Conservation (phyloP, 73 alveolate genomes). For the Uronychia setigera region DNA sequence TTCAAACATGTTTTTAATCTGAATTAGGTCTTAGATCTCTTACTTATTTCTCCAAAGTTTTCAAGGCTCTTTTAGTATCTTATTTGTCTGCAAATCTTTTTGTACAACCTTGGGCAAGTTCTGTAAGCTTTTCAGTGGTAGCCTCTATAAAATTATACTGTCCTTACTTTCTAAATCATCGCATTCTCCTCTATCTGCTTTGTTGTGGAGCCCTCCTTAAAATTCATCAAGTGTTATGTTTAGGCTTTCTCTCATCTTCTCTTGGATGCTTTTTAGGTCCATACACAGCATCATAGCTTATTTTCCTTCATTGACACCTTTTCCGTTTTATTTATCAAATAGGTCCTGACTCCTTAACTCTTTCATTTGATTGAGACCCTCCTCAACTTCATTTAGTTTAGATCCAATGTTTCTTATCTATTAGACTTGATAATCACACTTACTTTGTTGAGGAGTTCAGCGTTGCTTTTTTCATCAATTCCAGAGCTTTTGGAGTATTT, state of each 20-base stretch:
- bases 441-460: neutral
- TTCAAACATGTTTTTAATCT: constrained; percentile 46
- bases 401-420: neutral
- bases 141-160: neutral
- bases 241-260: neutral
- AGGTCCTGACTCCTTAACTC: neutral
- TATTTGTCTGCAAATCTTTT: constrained; percentile 87
- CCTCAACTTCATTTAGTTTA: neutral
- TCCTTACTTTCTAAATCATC: neutral
- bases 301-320: neutral
- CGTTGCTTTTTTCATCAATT: neutral
- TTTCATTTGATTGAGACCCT: neutral
- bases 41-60: constrained; percentile 71
- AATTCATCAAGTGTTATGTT: neutral
- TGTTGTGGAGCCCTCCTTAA: neutral
- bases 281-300: neutral
- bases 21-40: constrained; percentile 4
- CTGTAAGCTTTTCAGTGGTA: neutral
- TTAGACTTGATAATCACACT: neutral
- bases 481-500: neutral
- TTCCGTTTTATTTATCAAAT: neutral
- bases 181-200: neutral
- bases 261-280: neutral
- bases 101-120: neutral
- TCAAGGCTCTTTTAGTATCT: constrained; percentile 82